Percentiles rank a stretch among this genome's conserved stretches.
Conservation (phyloP, 768 basidiomycete species). For the Tulasnella sp. region DNA sequence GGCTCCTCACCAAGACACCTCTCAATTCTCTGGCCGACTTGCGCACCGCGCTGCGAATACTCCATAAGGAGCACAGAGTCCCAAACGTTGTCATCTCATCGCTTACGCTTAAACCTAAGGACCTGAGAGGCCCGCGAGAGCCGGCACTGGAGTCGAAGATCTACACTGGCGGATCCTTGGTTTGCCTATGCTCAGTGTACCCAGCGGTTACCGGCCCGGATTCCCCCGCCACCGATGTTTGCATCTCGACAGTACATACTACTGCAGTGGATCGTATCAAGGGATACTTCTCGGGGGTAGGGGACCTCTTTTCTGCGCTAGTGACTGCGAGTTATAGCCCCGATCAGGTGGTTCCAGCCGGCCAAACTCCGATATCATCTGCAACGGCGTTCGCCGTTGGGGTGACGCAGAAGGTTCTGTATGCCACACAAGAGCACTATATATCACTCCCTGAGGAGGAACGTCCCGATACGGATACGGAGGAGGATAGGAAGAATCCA, state of each 20-base stretch:
- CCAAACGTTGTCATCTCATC: conserved; percentile 89
- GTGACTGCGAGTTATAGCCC: conserved; percentile 63
- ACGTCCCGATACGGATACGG: conserved; percentile 59
- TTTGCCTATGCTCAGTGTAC: conserved; percentile 9
- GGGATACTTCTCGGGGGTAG: conserved; percentile 94
- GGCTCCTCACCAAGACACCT: conserved; percentile 61
- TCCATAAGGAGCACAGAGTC: conserved; percentile 68
- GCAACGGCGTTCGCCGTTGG: conserved; percentile 61
- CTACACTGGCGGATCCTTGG: conserved; percentile 16
- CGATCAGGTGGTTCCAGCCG: conserved; percentile 24
- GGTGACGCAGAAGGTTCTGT: conserved; percentile 64
- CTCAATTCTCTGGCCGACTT: conserved; percentile 61
- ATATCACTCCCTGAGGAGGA: conserved; percentile 49
- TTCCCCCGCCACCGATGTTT: background rate
- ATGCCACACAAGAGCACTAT: conserved; percentile 48
- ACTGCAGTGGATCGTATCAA: conserved; percentile 66
- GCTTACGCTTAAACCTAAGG: conserved; percentile 42
- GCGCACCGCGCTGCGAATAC: conserved; percentile 50
- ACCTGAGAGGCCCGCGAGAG: conserved; percentile 7
- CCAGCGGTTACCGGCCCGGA: conserved; percentile 10
- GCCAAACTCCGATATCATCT: conserved; percentile 32
- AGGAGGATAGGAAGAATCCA: conserved; percentile 55
- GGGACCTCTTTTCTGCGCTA: conserved; percentile 91
- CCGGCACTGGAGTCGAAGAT: conserved; percentile 25
- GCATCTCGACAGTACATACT: conserved; percentile 45